A percentile compares a stretch with the other conserved stretches of the same genome.
phyloP scores from a whole-genome alignment of 2,329 filamentous ascomycete species.

The Didymella glomerata region DNA sequence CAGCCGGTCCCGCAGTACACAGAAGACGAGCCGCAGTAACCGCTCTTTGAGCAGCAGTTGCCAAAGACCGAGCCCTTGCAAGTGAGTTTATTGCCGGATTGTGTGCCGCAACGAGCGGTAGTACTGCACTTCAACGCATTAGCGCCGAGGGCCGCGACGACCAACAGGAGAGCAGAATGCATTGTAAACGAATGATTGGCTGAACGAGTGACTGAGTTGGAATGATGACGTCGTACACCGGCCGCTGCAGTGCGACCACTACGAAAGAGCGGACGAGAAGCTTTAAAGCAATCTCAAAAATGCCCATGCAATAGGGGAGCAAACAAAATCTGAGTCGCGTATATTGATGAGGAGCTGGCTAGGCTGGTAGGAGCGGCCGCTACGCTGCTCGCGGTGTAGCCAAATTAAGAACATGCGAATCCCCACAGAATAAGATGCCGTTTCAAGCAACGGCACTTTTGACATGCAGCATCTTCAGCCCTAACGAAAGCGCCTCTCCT shows the following conservation, averaged over 20 bases:
- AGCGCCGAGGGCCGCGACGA: slow-evolving; percentile 17
- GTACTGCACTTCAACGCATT: slow-evolving; percentile 10
- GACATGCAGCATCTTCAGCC: slow-evolving; percentile 9
- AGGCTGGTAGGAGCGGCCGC: slow-evolving; percentile 8
- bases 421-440: slow-evolving; percentile 14
- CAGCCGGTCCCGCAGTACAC: slow-evolving; percentile 46
- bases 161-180: slow-evolving; percentile 18
- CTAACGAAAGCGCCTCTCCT: slow-evolving; percentile 3
- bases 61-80: slow-evolving; percentile 56
- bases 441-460: slow-evolving; percentile 5
- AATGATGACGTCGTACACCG: slow-evolving; percentile 1
- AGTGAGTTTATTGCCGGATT: slow-evolving; percentile 34
- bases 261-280: slow-evolving; percentile 8
- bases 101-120: slow-evolving; percentile 15
- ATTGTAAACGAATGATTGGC: slow-evolving; percentile 4
- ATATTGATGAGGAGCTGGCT: slow-evolving; percentile 10
- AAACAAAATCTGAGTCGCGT: slow-evolving; percentile 2
- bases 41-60: slow-evolving; percentile 56
- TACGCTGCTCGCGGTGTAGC: slow-evolving; percentile 16
- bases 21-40: slow-evolving; percentile 51
- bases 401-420: slow-evolving; percentile 9
- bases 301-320: slow-evolving; percentile 12
- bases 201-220: slow-evolving; percentile 16
- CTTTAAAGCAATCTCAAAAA: slow-evolving; percentile 6
- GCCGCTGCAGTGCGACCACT: slow-evolving; percentile 4